Conservation (phyloP, 345 rosid species). For the Arabis alpina region DNA sequence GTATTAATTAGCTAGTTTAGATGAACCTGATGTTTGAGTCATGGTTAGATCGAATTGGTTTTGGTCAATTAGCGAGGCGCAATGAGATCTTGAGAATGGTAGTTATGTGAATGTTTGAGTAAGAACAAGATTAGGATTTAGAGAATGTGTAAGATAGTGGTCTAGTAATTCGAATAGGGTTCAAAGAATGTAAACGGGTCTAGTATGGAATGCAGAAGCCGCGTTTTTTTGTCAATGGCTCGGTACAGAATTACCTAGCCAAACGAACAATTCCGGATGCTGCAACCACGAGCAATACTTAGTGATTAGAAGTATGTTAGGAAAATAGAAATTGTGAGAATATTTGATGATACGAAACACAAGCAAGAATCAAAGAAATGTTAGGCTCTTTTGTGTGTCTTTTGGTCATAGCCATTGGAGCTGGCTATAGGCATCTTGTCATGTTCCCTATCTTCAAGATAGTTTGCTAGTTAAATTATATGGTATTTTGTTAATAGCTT, state of each 20-base stretch:
- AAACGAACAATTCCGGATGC: neutral
- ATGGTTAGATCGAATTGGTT: neutral
- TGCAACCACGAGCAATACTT: slow-evolving; percentile 6
- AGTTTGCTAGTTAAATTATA: slow-evolving; percentile 3
- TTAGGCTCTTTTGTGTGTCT: slow-evolving; percentile 8
- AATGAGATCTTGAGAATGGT: slow-evolving; percentile 23
- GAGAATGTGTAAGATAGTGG: slow-evolving; percentile 2
- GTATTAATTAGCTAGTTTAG: slow-evolving; percentile 2
- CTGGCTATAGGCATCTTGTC: slow-evolving; percentile 30
- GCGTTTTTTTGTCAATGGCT: neutral
- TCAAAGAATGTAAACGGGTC: neutral
- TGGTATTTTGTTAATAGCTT: slow-evolving; percentile 1
- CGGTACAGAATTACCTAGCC: neutral
- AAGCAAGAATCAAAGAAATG: slow-evolving; percentile 21
- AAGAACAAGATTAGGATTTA: slow-evolving; percentile 3
- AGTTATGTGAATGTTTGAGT: slow-evolving; percentile 10
- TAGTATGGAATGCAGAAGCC: slow-evolving; percentile 5
- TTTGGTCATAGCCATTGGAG: slow-evolving; percentile 12
- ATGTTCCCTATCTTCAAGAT: slow-evolving; percentile 33
- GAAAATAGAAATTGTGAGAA: neutral
- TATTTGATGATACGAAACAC: slow-evolving; percentile 6
- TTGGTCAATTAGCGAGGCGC: neutral
- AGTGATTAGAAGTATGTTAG: neutral
- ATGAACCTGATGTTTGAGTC: neutral
- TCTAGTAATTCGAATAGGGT: neutral